phyloP scores from a whole-genome alignment of 768 basidiomycete species.

The Macrolepiota fuliginosa region DNA sequence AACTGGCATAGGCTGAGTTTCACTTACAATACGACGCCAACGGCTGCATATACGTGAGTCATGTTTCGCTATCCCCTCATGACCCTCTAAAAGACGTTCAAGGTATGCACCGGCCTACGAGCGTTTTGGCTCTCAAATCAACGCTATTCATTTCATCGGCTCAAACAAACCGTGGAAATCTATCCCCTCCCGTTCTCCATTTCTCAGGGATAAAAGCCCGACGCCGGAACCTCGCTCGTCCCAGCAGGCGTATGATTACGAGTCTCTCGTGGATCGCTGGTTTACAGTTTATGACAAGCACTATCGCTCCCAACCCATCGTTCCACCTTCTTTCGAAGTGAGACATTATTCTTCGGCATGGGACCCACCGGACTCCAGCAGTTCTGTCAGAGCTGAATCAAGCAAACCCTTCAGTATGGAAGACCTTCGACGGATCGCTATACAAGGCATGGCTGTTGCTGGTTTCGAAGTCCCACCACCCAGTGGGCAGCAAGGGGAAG shows the following conservation, averaged over 20 bases:
- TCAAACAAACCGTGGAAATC: conserved; percentile 94
- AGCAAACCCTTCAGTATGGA: conserved; percentile 48
- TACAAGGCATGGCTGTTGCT: conserved; percentile 50
- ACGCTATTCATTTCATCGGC: conserved; percentile 91
- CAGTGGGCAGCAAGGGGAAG: conserved; percentile 41
- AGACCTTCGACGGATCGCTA: conserved; percentile 59
- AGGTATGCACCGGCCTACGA: conserved; percentile 97
- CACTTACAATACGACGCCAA: conserved; percentile 97
- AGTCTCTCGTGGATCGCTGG: conserved; percentile 87
- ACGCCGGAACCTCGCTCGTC: conserved; percentile 22
- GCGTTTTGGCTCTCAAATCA: conserved; percentile 86
- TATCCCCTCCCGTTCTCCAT: conserved; percentile 66
- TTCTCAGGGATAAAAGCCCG: conserved; percentile 27
- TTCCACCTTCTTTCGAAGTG: conserved; percentile 53
- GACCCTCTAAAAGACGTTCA: conserved; percentile 21
- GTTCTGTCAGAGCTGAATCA: conserved; percentile 16
- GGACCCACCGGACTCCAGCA: conserved; percentile 43
- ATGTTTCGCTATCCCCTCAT: conserved; percentile 20
- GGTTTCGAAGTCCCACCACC: conserved; percentile 12
- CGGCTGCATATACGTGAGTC: conserved; percentile 92
- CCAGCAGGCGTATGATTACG: conserved; percentile 68
- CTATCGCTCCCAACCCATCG: conserved; percentile 59
- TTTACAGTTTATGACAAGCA: conserved; percentile 86
- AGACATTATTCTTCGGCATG: conserved; percentile 73
- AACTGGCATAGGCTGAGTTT: conserved; percentile 96